These are phyloP conservation scores for Cladosporium velox DNA, from an alignment of 2,329 filamentous ascomycete species.

Conservation along the genomic window DNA sequence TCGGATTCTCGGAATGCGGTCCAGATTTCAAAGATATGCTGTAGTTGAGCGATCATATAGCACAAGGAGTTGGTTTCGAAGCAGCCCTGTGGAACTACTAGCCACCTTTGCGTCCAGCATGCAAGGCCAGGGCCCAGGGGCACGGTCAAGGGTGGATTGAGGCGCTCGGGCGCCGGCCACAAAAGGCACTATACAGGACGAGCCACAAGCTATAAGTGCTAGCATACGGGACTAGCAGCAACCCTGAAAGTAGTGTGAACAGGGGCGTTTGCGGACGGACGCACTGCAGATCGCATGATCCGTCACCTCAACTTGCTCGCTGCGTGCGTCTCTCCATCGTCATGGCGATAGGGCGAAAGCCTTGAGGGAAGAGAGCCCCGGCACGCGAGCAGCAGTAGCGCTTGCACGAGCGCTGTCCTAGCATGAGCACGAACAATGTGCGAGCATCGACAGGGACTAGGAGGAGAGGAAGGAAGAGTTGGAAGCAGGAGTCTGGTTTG, in stretches of 20 bases:
- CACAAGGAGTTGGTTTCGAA: not conserved
- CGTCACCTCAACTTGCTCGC: not conserved
- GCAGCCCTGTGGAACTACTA: not conserved
- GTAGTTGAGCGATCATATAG: conserved; percentile 16
- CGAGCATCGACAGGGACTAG: not conserved
- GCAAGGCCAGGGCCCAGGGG: conserved; percentile 8
- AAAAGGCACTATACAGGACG: not conserved
- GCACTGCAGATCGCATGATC: conserved; percentile 13
- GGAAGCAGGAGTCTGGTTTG: not conserved
- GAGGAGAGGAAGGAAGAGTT: not conserved
- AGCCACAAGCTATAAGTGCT: not conserved
- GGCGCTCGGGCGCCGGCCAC: conserved; percentile 7
- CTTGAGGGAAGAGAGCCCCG: not conserved
- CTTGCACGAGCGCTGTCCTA: conserved; percentile 6
- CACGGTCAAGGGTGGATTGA: not conserved
- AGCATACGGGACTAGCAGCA: not conserved
- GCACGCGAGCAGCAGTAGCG: conserved; percentile 1
- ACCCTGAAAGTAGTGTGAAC: conserved; percentile 6
- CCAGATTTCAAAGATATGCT: not conserved
- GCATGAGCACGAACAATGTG: not conserved
- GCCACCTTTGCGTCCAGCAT: not conserved
- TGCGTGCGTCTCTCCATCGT: conserved; percentile 5
- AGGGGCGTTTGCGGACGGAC: conserved; percentile 14
- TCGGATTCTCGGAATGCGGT: not conserved
- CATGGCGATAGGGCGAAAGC: conserved; percentile 18